Base-by-base conservation (phyloP, 805 yeast genomes). In the Torulaspora indica region DNA sequence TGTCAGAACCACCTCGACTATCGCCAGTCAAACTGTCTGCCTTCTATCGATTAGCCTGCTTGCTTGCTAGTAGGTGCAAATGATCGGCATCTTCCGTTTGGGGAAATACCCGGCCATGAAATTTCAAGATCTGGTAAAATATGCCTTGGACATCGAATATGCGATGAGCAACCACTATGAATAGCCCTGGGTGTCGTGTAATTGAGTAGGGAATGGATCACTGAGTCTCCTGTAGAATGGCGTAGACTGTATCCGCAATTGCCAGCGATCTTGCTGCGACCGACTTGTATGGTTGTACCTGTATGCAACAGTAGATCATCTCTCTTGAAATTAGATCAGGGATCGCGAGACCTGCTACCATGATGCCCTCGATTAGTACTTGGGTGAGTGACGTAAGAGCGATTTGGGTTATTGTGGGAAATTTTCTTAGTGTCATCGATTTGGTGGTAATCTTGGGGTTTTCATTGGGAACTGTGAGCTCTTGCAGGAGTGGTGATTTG, bases 341-440 rank as follows among this genome's bases (percentile, higher is more conserved):
- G 8, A 59, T 30, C 20, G 47, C 38, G 17, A 50, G 38, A 24
- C 55, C 65, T 8, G 63, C 49, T 3, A 53, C 43, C 1, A 42
- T 6, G 6, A 61, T 48, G 10, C 65, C 66, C 45, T 58, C 60
- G 15, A 61, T 42, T 1, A 59, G 34, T 54, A 60, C 54, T 10
- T 47, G 38, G 2, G 54, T 41, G 22, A 61, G 12, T 2, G 61
- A 35, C 3, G 43, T 29, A 10, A 60, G 42, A 13, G 66, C 58
- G 23, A 43, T 42, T 30, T 40, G 46, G 1, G 58, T 54, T 5
- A 55, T 32, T 8, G 63, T 54, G 4, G 65, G 60, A 17, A 54
- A 54, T 20, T 49, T 48, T 24, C 34, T 44, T 36, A 23, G 31
- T n/a, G 23, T 13, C 5, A 43, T 7, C 5, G 40, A 22, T 12